Conservation (phyloP, 495 filamentous ascomycete species). For the Cercophora scortea region DNA sequence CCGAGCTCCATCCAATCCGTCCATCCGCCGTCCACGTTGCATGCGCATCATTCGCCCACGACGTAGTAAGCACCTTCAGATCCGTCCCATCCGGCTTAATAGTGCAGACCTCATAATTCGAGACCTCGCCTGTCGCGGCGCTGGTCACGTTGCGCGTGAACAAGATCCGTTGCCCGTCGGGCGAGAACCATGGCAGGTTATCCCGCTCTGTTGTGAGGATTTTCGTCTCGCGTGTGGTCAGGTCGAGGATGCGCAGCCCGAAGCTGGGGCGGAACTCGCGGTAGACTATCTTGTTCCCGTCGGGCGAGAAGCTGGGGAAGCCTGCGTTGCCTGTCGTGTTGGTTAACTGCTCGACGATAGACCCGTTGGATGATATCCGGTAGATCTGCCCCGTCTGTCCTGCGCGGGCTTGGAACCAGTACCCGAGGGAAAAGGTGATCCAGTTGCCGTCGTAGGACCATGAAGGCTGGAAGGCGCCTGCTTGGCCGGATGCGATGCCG, state of each 20-base stretch:
- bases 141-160: not conserved
- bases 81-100: not conserved
- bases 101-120: not conserved
- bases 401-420: not conserved
- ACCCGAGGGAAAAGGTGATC: not conserved
- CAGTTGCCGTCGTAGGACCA: not conserved
- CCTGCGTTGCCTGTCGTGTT: not conserved
- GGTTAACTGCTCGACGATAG: not conserved
- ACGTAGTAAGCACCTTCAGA: not conserved
- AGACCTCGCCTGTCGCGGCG: not conserved
- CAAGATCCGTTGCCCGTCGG: not conserved
- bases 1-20: not conserved
- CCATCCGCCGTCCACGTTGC: not conserved
- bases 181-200: not conserved
- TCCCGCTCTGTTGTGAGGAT: not conserved
- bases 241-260: not conserved
- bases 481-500: not conserved
- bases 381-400: not conserved
- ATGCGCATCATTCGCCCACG: not conserved
- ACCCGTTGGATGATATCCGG: not conserved
- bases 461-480: not conserved
- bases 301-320: not conserved
- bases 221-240: not conserved
- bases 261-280: not conserved
- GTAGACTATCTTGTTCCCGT: not conserved